A percentile compares a stretch with the other conserved stretches of the same genome.
Evolutionary conservation across 1,284 basidiomycete genomes (phyloP).

Genomic region (Ganoderma meredithae): DNA sequence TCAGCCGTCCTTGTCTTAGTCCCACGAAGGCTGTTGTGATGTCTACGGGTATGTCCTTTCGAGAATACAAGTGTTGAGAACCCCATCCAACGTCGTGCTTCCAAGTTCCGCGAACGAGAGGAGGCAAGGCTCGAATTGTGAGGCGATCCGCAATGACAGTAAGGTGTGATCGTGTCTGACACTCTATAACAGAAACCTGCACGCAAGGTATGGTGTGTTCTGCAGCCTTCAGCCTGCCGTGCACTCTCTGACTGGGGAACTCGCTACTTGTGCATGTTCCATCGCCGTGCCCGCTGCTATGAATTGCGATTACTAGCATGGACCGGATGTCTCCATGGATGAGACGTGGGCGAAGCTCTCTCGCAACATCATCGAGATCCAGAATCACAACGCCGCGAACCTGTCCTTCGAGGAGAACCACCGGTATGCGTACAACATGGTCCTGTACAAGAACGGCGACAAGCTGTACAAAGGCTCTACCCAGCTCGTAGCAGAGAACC

Average conservation of each 20-base stretch:
- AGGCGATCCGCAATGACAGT: conserved; percentile 38
- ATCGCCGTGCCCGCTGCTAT: too few relatives aligned
- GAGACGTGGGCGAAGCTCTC: conserved; percentile 81
- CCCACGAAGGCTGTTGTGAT: conserved; percentile 3
- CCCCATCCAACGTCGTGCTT: conserved; percentile 1
- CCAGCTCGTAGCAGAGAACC: conserved; percentile 82
- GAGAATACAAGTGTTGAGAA: not conserved
- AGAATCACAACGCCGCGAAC: conserved; percentile 91
- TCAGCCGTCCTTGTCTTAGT: not conserved
- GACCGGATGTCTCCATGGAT: conserved; percentile 70
- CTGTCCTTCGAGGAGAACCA: conserved; percentile 98
- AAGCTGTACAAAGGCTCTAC: conserved; percentile 91
- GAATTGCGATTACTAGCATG: too few relatives aligned
- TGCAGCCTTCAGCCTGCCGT: conserved; percentile 9
- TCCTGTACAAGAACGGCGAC: conserved; percentile 87
- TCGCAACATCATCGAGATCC: conserved; percentile 92
- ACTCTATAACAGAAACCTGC: conserved; percentile 57
- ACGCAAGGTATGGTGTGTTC: conserved; percentile 51
- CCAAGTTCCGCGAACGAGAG: conserved; percentile 29
- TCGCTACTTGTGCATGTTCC: not conserved
- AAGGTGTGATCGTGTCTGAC: conserved; percentile 32
- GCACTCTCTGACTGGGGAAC: conserved; percentile 22
- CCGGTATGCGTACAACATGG: conserved; percentile 94
- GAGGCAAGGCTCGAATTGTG: conserved; percentile 52
- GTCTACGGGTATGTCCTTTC: conserved; percentile 27